Evolutionary conservation across 139 green algal species (phyloP).

Genomic region (Auxenochlorella protothecoides): DNA sequence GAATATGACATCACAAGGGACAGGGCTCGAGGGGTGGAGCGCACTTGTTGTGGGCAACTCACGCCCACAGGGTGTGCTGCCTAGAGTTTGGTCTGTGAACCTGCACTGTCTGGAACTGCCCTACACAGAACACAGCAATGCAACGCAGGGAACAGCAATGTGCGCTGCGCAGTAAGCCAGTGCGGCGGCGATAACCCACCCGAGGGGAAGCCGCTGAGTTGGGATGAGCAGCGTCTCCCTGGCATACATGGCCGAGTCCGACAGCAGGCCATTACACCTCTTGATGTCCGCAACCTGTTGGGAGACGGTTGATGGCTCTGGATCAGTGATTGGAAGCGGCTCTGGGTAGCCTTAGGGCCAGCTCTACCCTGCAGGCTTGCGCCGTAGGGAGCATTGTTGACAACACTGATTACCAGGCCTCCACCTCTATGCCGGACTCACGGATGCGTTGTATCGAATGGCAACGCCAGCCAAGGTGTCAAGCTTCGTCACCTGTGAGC

Average conservation of each 20-base stretch:
- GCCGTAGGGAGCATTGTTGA: too few species aligned
- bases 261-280: constrained; percentile 65
- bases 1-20: not conserved
- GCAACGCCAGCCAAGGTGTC: constrained; percentile 78
- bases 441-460: constrained; percentile 67
- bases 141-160: not conserved
- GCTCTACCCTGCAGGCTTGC: too few species aligned
- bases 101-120: too few species aligned
- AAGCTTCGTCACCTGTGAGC: constrained; percentile 56
- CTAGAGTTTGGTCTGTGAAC: too few species aligned
- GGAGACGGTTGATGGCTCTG: too few species aligned
- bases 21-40: too few species aligned
- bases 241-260: constrained; percentile 69
- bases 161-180: not conserved
- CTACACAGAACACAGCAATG: not conserved
- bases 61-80: too few species aligned
- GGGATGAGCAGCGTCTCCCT: constrained; percentile 65
- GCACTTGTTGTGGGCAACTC: too few species aligned
- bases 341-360: too few species aligned
- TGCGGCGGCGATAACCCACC: constrained; percentile 23
- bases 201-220: constrained; percentile 41
- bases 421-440: constrained; percentile 15
- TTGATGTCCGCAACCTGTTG: constrained; percentile 79
- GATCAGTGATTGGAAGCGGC: too few species aligned
- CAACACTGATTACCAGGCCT: too few species aligned